These are phyloP conservation scores for Zygosaccharomyces sapae DNA, from an alignment of 1,139 yeast species.

Conservation along the genomic window DNA sequence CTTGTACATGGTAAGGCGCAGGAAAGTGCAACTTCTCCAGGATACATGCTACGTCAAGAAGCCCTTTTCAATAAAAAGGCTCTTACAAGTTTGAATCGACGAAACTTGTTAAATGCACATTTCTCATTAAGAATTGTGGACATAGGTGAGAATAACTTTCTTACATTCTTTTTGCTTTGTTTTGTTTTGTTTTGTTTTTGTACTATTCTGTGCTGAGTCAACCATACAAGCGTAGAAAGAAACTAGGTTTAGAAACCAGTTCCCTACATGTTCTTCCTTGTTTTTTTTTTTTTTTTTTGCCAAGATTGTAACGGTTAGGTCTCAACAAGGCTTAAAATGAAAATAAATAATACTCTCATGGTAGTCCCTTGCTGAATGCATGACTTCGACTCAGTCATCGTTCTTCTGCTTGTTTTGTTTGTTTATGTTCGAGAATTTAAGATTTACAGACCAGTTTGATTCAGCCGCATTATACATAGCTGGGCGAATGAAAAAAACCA, in stretches of 20 bases:
- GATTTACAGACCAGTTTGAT: conserved; percentile 1
- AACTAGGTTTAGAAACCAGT: background rate
- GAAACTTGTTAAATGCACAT: background rate
- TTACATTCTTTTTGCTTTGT: too few species aligned
- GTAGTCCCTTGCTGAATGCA: background rate
- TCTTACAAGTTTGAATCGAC: background rate
- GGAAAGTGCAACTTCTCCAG: too few species aligned
- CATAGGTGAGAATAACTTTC: too few species aligned
- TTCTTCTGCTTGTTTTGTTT: background rate
- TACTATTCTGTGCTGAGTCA: background rate
- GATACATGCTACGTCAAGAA: background rate
- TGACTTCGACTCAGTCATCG: background rate
- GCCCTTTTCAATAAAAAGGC: background rate
- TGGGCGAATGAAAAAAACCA: conserved; percentile 5
- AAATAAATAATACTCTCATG: too few species aligned
- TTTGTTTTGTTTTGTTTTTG: too few species aligned
- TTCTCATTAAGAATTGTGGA: too few species aligned
- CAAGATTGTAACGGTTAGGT: too few species aligned
- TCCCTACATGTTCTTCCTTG: background rate
- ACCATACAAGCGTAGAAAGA: background rate
- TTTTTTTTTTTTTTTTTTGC: too few species aligned
- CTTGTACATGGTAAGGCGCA: too few species aligned
- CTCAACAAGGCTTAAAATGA: too few species aligned
- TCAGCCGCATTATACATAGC: conserved; percentile 3
- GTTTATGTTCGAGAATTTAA: background rate